phyloP scores from a whole-genome alignment of 2,329 filamentous ascomycete species.

The Penicillium occitanis region DNA sequence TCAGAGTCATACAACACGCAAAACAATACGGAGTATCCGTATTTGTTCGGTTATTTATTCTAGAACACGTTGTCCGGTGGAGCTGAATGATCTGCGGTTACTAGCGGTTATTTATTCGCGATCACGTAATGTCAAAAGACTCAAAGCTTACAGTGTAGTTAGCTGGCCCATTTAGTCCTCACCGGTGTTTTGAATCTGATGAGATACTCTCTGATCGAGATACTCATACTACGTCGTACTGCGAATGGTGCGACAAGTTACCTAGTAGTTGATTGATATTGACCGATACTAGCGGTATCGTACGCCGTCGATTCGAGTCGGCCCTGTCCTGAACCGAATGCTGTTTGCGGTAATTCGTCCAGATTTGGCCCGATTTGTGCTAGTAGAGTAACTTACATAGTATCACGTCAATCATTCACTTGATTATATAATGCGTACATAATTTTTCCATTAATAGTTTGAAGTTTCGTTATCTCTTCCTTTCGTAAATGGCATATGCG shows the following conservation, averaged over 20 bases:
- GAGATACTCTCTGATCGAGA: neutral
- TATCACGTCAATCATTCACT: constrained; percentile 6
- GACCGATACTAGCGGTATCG: neutral
- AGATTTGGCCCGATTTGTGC: neutral
- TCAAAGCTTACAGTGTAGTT: no score
- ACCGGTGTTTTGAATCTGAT: neutral
- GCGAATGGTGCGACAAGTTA: neutral
- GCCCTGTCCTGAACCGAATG: neutral
- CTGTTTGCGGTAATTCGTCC: neutral
- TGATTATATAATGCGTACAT: neutral
- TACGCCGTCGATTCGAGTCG: neutral
- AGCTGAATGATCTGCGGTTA: constrained; percentile 10
- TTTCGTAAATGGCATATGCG: neutral
- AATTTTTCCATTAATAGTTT: neutral
- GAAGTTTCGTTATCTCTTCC: neutral
- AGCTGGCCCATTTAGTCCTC: neutral
- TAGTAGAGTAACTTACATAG: neutral
- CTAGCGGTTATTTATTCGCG: constrained; percentile 9
- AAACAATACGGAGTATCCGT: no score
- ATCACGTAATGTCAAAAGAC: neutral
- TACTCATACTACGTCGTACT: neutral
- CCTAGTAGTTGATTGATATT: neutral
- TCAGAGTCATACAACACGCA: neutral
- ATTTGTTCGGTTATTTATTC: constrained; percentile 1
- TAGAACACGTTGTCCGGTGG: constrained; percentile 5